Conservation (phyloP, 1,139 yeast species). For the Saccharomycopsis hybrid region DNA sequence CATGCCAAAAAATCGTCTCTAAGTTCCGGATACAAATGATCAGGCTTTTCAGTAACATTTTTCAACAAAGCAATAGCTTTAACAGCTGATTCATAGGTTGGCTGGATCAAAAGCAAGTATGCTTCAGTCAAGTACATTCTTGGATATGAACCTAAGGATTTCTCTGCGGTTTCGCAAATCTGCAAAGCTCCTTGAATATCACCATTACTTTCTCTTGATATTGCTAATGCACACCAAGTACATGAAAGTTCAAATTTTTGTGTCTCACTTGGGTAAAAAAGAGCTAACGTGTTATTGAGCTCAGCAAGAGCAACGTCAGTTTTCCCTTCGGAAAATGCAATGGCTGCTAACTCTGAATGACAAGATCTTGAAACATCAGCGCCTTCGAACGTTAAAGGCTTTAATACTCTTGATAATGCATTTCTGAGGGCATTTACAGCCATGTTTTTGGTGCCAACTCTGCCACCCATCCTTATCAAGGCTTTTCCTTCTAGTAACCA, state of each 20-base stretch:
- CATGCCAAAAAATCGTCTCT: conserved; percentile 48
- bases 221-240: conserved; percentile 45
- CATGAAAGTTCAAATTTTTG: conserved; percentile 40
- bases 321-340: conserved; percentile 47
- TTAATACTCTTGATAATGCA: conserved; percentile 39
- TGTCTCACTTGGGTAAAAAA: conserved; percentile 43
- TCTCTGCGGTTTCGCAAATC: conserved; percentile 41
- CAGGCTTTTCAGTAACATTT: conserved; percentile 8
- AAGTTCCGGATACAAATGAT: conserved; percentile 12
- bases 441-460: not conserved
- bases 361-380: conserved; percentile 44
- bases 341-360: conserved; percentile 47
- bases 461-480: conserved; percentile 28
- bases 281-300: conserved; percentile 38
- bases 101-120: not conserved
- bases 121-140: not conserved
- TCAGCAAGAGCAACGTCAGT: conserved; percentile 40
- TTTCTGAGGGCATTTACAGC: conserved; percentile 31
- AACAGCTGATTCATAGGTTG: conserved; percentile 6
- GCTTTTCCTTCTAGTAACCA: conserved; percentile 44
- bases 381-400: conserved; percentile 33
- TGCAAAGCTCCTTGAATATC: conserved; percentile 40
- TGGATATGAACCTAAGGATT: conserved; percentile 33
- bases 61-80: conserved; percentile 13
- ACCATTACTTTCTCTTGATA: conserved; percentile 42